Evolutionary conservation across 495 filamentous ascomycete species (phyloP).

Genomic region (Monascus purpureus): DNA sequence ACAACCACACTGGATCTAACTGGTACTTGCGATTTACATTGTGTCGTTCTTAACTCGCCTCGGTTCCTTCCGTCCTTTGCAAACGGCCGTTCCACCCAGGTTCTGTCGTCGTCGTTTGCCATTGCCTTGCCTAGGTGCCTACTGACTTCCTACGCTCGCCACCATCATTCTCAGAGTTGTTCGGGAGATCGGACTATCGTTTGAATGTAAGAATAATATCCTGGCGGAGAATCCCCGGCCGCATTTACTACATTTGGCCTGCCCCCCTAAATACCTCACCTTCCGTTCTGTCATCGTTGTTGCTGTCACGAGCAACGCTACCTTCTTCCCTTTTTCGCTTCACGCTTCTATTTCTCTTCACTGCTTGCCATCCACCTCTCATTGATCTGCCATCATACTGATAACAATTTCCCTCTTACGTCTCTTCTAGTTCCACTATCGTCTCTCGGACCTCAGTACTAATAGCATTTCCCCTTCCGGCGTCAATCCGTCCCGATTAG

Average conservation of each 20-base stretch:
- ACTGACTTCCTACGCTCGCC: not conserved
- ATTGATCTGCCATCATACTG: not conserved
- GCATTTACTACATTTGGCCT: too few species aligned
- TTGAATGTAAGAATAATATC: conserved; percentile 1
- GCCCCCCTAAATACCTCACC: not conserved
- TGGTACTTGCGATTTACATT: too few species aligned
- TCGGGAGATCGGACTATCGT: not conserved
- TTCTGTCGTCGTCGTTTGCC: not conserved
- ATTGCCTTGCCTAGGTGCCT: not conserved
- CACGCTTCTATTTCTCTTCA: not conserved
- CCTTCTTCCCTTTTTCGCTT: not conserved
- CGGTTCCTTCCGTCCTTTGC: not conserved
- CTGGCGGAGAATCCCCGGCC: not conserved
- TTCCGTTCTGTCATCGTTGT: too few species aligned
- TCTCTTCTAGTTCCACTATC: not conserved
- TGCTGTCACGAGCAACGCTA: too few species aligned
- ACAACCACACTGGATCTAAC: too few species aligned
- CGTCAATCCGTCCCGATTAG: not conserved
- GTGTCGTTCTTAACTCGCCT: conserved; percentile 9
- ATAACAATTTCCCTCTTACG: not conserved
- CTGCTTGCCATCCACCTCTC: not conserved
- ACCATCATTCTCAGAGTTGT: not conserved
- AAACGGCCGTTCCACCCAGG: not conserved
- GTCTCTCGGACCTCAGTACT: not conserved
- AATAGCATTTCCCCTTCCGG: too few species aligned